Conservation (phyloP, 345 rosid genomes). For the Brassica rapa region DNA sequence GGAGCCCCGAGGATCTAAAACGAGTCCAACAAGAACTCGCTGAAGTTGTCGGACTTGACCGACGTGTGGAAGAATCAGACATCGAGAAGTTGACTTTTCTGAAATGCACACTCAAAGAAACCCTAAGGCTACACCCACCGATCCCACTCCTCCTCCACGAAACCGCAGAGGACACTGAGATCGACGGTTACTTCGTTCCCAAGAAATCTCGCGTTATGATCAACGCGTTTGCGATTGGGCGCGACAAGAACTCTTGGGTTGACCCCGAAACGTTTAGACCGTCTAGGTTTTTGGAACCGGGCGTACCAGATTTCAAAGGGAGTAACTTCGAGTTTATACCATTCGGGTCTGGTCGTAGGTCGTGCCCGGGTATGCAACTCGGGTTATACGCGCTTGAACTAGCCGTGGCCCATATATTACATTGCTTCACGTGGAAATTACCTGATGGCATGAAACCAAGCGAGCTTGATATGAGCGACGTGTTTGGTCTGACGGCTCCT, state of each 20-base stretch:
- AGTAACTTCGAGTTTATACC: conserved; percentile 90
- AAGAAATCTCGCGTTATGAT: conserved; percentile 77
- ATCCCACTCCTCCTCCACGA: conserved; percentile 96
- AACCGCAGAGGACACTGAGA: conserved; percentile 68
- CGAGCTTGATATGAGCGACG: conserved; percentile 80
- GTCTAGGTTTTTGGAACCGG: conserved; percentile 65
- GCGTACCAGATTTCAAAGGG: conserved; percentile 80
- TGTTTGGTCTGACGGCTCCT: conserved; percentile 95
- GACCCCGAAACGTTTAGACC: conserved; percentile 80
- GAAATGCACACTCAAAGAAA: conserved; percentile 73
- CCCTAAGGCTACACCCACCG: conserved; percentile 90
- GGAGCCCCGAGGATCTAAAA: conserved; percentile 68
- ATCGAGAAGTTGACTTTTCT: conserved; percentile 72
- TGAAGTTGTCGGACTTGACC: conserved; percentile 79
- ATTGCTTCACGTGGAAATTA: conserved; percentile 87
- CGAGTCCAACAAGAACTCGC: conserved; percentile 77
- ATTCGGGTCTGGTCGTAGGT: conserved; percentile 96
- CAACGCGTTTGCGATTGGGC: conserved; percentile 84
- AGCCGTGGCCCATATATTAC: conserved; percentile 83
- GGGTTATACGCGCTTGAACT: conserved; percentile 80
- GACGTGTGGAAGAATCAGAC: conserved; percentile 77
- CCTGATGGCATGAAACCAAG: conserved; percentile 93
- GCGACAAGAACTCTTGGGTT: conserved; percentile 73
- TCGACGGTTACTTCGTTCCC: conserved; percentile 70
- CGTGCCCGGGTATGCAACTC: conserved; percentile 97